Evolutionary conservation across 2,329 filamentous ascomycete species (phyloP), one percentile per base, ranked within the genome.

Genomic region (Ophiobolus disseminans): DNA sequence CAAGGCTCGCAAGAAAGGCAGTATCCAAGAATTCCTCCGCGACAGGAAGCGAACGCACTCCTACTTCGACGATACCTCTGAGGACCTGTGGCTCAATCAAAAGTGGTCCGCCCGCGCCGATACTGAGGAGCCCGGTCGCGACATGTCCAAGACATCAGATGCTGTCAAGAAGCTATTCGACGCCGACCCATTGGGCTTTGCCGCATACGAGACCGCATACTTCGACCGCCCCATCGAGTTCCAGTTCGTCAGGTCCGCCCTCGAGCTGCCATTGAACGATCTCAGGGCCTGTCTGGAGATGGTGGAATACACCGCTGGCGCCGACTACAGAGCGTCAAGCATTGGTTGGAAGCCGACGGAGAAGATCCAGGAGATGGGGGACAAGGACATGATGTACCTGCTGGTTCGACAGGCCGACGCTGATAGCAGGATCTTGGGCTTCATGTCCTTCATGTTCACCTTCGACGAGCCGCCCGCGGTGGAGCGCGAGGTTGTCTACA

Each of bases 331-430:
- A 45, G 69, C 72, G 13, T 89, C 87, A 2, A 77, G 77, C 5
- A 65, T 73, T 0, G 86, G 86, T 37, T 92, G 89, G 89, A 80
- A 85, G 37, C 79, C 81, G 0, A 68, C 58, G 2, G 74, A 76
- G 34, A 92, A 91, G 75, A 74, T 76, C 41, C 73, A 73, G 10
- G 89, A 92, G 76, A 91, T 92, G 88, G 75, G 75, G 50, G 82
- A 87, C 4, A 70, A 77, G 0, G 85, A 86, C 48, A 81, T 92
- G 69, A 81, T 86, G 34, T 92, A 90, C 67, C 75, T 91, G 6
- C 72, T 91, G 3, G 80, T 71, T 13, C 62, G 65, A 9, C 50
- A 51, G 22, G 40, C 40, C 20, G 30, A 46, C 9, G 31, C 21
- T 2, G 31, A 47, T 2, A n/a, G n/a, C n/a, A n/a, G n/a, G n/a